Conservation (phyloP, 2,329 filamentous ascomycete genomes). For the Penicillium freii region DNA sequence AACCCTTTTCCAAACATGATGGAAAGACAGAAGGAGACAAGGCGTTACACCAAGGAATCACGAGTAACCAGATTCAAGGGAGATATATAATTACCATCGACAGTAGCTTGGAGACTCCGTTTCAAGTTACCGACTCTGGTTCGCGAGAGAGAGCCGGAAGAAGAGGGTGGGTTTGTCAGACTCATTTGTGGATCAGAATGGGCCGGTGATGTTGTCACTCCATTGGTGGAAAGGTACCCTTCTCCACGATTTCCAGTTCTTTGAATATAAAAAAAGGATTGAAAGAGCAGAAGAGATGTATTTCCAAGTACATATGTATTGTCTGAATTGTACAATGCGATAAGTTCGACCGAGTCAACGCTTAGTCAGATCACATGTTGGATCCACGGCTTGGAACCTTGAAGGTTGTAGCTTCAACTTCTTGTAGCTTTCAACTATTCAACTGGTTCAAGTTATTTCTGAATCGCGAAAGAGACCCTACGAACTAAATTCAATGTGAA, state of each 20-base stretch:
- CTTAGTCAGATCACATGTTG: constrained; percentile 10
- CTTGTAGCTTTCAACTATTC: neutral
- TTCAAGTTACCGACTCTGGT: constrained; percentile 41
- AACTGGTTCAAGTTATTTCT: neutral
- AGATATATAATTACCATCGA: constrained; percentile 45
- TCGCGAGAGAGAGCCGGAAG: constrained; percentile 40
- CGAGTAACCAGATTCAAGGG: constrained; percentile 13
- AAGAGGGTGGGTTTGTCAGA: constrained; percentile 45
- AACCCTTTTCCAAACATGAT: constrained; percentile 44
- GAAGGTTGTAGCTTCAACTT: neutral
- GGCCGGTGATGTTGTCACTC: neutral
- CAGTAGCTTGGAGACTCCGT: constrained; percentile 44
- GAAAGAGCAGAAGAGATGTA: neutral
- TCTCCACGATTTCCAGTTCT: constrained; percentile 2
- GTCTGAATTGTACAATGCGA: constrained; percentile 4
- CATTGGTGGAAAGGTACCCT: constrained; percentile 9
- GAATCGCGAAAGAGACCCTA: neutral
- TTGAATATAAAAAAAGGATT: neutral
- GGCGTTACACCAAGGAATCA: constrained; percentile 5
- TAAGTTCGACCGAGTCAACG: constrained; percentile 1
- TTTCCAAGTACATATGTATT: neutral
- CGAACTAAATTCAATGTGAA: neutral
- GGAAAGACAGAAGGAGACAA: constrained; percentile 12
- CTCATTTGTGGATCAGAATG: constrained; percentile 34
- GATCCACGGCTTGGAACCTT: neutral